These are phyloP conservation scores for Fusarium sulawesiense DNA, from an alignment of 2,329 filamentous ascomycete species.

Conservation along the genomic window DNA sequence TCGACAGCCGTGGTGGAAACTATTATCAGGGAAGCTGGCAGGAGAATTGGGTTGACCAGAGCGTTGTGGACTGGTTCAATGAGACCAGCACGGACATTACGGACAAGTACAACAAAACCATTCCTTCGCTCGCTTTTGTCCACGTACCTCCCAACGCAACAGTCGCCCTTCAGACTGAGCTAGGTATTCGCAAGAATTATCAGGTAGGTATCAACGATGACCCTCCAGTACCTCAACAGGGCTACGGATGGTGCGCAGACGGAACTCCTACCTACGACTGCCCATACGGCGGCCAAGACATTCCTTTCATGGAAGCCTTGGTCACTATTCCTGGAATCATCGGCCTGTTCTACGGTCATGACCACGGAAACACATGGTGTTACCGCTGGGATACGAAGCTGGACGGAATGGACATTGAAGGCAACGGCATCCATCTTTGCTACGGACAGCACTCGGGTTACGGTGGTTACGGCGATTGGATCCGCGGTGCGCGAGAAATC, in stretches of 20 bases:
- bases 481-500: constrained; percentile 69
- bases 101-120: constrained; percentile 47
- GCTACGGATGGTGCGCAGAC: constrained; percentile 57
- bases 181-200: constrained; percentile 50
- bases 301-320: constrained; percentile 72
- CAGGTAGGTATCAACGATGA: constrained; percentile 62
- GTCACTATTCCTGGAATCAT: constrained; percentile 65
- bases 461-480: constrained; percentile 75
- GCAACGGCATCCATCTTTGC: constrained; percentile 61
- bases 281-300: constrained; percentile 63
- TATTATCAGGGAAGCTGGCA: constrained; percentile 56
- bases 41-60: constrained; percentile 58
- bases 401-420: constrained; percentile 50
- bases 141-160: constrained; percentile 61
- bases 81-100: constrained; percentile 43
- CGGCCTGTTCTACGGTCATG: constrained; percentile 72
- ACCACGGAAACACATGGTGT: constrained; percentile 73
- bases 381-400: constrained; percentile 59
- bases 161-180: constrained; percentile 51
- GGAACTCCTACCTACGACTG: constrained; percentile 52
- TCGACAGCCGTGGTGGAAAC: constrained; percentile 72
- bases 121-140: constrained; percentile 61
- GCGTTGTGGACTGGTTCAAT: constrained; percentile 60
- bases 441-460: constrained; percentile 77
- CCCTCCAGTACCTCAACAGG: constrained; percentile 55